Evolutionary conservation across 1,284 basidiomycete species (phyloP), one percentile per base, ranked within the genome.

Genomic region (Meira nashicola): DNA sequence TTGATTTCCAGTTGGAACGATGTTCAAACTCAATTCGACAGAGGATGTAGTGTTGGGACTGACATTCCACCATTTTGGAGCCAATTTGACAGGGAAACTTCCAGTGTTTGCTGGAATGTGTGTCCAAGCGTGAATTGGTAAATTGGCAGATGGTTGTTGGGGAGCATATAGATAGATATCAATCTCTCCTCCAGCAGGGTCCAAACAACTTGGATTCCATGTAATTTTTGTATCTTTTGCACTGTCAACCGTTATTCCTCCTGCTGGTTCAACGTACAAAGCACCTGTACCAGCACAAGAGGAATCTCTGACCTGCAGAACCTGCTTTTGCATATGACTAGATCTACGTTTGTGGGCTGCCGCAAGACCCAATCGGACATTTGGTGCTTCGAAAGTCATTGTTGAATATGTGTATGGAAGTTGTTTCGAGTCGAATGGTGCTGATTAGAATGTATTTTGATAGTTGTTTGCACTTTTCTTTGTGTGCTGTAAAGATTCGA

Each of bases 111-210:
- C 64, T 41, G 69, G 67, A 19, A 77, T 60, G 21, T 62, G 63
- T 41, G 62, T 61, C 63, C 68, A 75, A 17, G 67, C 69, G 57
- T 73, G 68, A 50, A 76, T 67, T 57, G 75, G 75, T 11, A 70
- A 60, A 41, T 51, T 57, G 57, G 63, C 50, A 59, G 62, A 57
- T 40, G 49, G 52, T 47, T 62, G 59, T 56, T 62, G 58, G 49
- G 68, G 69, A 40, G 73, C 65, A 64, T 75, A 75, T 57, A 77
- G 58, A 62, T 76, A 77, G 44, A 77, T 67, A 63, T 77, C 74
- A 50, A 77, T 67, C 46, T 70, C 70, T 58, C 48, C 39, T 55
- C 60, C 54, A 40, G 64, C 57, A 28, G 25, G 39, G 57, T 59
- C 59, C 51, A 73, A 67, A 55, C 71, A 74, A 28, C 54, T 49